Evolutionary conservation across 139 green algal species (phyloP).

Genomic region (Tetradesmus obliquus): DNA sequence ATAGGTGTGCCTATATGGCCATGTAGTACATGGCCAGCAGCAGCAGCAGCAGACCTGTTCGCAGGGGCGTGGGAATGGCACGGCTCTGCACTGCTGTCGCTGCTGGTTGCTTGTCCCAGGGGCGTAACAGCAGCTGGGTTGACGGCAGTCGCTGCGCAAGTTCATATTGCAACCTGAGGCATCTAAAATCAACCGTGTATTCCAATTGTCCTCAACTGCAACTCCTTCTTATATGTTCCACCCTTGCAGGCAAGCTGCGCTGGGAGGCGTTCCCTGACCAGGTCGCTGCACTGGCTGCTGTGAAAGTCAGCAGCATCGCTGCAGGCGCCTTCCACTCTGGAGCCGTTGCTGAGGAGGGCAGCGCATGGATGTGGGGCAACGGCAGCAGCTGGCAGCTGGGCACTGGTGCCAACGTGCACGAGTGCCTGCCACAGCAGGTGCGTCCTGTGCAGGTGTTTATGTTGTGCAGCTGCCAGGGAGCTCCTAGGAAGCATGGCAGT

Average conservation of each 20-base stretch:
- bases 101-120: no score
- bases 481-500: conserved; percentile 19
- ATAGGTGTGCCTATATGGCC: conserved; percentile 46
- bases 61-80: no score
- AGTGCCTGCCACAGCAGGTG: conserved; percentile 54
- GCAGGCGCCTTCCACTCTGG: conserved; percentile 55
- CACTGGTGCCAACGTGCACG: conserved; percentile 35
- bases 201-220: no score
- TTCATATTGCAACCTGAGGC: no score
- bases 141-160: no score
- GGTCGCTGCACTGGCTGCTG: not conserved
- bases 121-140: no score
- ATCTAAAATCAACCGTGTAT: no score
- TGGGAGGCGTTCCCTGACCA: not conserved
- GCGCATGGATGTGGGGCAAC: conserved; percentile 54
- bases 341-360: conserved; percentile 43
- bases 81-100: no score
- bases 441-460: not conserved
- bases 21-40: no score
- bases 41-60: not conserved
- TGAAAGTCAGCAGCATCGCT: conserved; percentile 10
- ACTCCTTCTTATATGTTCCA: no score
- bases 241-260: not conserved
- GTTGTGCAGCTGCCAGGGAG: no score
- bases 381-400: conserved; percentile 60